Evolutionary conservation across 2,329 filamentous ascomycete genomes (phyloP), one percentile per base, ranked within the genome.

Genomic region (Ophiocordyceps polyrhachis-furcata): DNA sequence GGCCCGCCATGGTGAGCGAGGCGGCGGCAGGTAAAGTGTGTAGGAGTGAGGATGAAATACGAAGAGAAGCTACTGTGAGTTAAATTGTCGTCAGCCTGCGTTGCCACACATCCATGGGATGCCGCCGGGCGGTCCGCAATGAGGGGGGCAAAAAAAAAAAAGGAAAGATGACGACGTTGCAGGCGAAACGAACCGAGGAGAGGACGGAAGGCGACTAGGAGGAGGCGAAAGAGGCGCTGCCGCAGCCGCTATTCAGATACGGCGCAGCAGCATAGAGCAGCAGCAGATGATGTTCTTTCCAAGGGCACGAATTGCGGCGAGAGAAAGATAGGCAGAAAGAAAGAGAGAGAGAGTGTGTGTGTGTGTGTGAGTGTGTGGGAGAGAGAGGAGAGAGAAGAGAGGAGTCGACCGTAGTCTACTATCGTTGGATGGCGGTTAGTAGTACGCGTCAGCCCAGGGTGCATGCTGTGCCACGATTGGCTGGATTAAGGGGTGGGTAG

Each of bases 1-100:
- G 61, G 52, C 60, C 60, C 52, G 60, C 61, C 63, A 66, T 66
- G 47, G 46, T 59, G 49, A 42, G 50, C 8, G 42, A 43, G 28
- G 29, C 29, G 21, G 46, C 14, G 41, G 17, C n/a, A 20, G 29
- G 23, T 20, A 38, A 15, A 37, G 31, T 11, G 25, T 28, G 47
- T 11, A 25, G 19, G 37, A 19, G 15, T 2, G 38, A 25, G 31
- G 8, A 17, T 15, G 6, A n/a, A 3, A n/a, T 11, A n/a, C 14
- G 14, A 17, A 9, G 42, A 37, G 28, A 21, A 12, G 12, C 21
- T 35, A 17, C 31, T 20, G 14, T 7, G 23, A 28, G n/a, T 17
- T 11, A 28, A 38, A 44, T 38, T 23, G 45, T 51, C 50, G 49
- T 49, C 48, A 49, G 50, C 50, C 35, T 25, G 28, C 31, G 40